Evolutionary conservation across 768 basidiomycete genomes (phyloP), one percentile per base, ranked within the genome.

Genomic region (Amanita phalloides): DNA sequence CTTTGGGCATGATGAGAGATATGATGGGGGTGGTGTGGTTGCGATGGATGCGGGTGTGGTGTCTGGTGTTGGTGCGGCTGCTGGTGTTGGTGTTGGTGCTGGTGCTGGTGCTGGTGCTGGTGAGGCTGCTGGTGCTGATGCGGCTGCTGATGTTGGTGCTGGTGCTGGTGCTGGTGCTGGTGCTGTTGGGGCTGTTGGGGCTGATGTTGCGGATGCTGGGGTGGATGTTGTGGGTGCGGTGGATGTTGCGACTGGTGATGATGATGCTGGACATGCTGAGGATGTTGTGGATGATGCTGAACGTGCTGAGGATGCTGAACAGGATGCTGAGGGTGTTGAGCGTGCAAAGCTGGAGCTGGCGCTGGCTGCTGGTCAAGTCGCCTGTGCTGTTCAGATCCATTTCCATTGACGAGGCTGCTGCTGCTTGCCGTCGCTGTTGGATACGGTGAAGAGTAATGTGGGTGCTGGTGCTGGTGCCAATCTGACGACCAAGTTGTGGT

Each of bases 1-100:
- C 39, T 48, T 46, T 62, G 61, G 54, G 60, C 60, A 41, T 64
- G 62, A 51, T 62, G 60, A 25, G 42, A 52, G n/a, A 57, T 54
- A 17, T 43, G 48, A 6, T 56, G 54, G 6, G 49, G 48, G n/a
- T 58, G 51, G 30, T 57, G 52, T 37, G 58, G 46, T 14, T 60
- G 61, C 23, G 62, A 50, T 21, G 41, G 37, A 13, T 54, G 20
- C 17, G 21, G 46, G 32, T 37, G 46, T 21, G 17, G 46, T 14
- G 30, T 10, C 39, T 53, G 55, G 50, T 30, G 47, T 36, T 21
- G 57, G 30, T n/a, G 58, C 2, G 3, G 51, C 30, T 23, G 58
- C 26, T 25, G 20, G 4, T 25, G 42, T 21, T 6, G 39, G 23
- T 59, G 58, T 14, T 64, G 60, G 47, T 56, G 60, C 17, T 59